These are phyloP conservation scores for Myochromella boudieri DNA, from an alignment of 768 basidiomycete species.

Conservation along the genomic window DNA sequence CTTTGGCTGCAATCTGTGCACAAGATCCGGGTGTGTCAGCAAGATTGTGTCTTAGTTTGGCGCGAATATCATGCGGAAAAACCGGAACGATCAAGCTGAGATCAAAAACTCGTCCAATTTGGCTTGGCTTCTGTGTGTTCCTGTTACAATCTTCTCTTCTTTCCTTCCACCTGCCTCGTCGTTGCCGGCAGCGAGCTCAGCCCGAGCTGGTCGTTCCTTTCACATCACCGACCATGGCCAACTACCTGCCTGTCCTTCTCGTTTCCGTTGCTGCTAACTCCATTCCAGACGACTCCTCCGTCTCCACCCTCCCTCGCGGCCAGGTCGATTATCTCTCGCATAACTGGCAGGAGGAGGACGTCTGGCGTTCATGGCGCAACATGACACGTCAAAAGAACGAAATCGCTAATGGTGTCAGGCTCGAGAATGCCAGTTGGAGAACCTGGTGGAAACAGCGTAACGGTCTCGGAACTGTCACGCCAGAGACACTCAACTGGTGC, in stretches of 20 bases:
- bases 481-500: conserved; percentile 98
- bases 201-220: conserved; percentile 13
- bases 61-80: conserved; percentile 17
- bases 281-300: conserved; percentile 72
- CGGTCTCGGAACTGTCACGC: conserved; percentile 90
- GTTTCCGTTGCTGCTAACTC: conserved; percentile 59
- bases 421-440: conserved; percentile 98
- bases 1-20: too few species aligned
- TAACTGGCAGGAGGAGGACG: conserved; percentile 97
- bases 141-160: conserved; percentile 6
- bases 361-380: conserved; percentile 97
- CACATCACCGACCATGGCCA: conserved; percentile 45
- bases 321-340: conserved; percentile 99
- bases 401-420: conserved; percentile 89
- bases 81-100: conserved; percentile 20
- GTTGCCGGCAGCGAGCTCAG: conserved; percentile 14
- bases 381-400: conserved; percentile 99
- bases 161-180: conserved; percentile 7
- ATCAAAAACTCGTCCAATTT: conserved; percentile 16
- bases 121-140: conserved; percentile 3
- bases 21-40: conserved; percentile 1
- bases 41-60: conserved; percentile 5
- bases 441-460: conserved; percentile 99
- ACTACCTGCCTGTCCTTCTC: conserved; percentile 70
- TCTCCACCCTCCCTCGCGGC: conserved; percentile 83